Conservation (phyloP, 805 yeast genomes). For the Torulaspora indica region DNA sequence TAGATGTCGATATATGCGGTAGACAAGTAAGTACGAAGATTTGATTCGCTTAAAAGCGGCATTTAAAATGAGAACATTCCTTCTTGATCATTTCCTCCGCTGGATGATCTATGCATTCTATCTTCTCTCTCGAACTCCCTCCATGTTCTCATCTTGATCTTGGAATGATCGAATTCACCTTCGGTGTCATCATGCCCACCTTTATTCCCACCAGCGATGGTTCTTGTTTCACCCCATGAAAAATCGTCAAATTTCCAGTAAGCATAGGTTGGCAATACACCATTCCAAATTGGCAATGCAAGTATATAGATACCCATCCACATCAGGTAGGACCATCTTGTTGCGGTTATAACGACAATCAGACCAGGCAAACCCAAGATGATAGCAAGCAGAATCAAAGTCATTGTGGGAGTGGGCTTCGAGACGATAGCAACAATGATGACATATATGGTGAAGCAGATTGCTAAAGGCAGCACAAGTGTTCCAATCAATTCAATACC, state of each 20-base stretch:
- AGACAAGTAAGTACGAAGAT: neutral
- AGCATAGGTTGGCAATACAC: conserved; percentile 78
- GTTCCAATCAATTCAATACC: conserved; percentile 83
- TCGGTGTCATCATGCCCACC: conserved; percentile 40
- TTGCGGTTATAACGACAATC: conserved; percentile 74
- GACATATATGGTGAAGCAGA: conserved; percentile 76
- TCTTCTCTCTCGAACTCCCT: conserved; percentile 46
- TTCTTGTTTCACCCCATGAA: conserved; percentile 93
- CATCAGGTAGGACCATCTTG: conserved; percentile 61
- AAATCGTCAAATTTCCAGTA: conserved; percentile 96
- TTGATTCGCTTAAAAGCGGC: neutral
- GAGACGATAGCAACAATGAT: conserved; percentile 64
- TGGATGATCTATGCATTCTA: conserved; percentile 7
- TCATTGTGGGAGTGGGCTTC: conserved; percentile 69
- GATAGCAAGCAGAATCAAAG: conserved; percentile 69
- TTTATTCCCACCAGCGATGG: conserved; percentile 64
- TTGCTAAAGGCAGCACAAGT: conserved; percentile 82
- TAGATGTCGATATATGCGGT: neutral
- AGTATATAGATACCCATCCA: conserved; percentile 76
- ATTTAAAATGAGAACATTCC: neutral
- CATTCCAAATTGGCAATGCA: conserved; percentile 93
- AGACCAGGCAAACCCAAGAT: conserved; percentile 84
- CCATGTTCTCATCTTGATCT: conserved; percentile 90
- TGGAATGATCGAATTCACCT: conserved; percentile 89
- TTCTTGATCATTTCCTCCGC: neutral